These are phyloP conservation scores for Halocafeteria seosinensis DNA, from an alignment of 108 stramenopile species.

Conservation along the genomic window DNA sequence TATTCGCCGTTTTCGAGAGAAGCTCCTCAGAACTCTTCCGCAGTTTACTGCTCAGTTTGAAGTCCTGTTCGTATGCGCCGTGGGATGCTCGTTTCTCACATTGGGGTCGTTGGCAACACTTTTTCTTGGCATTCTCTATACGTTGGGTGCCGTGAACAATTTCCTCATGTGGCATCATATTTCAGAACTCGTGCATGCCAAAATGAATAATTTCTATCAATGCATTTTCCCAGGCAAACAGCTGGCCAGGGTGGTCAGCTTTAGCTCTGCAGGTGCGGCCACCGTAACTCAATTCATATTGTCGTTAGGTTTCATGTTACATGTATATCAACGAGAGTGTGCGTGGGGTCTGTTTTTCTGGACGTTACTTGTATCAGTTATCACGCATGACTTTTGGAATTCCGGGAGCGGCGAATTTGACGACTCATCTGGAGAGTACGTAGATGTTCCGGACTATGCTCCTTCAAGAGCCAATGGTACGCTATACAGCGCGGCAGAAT, in stretches of 20 bases:
- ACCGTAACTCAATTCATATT: neutral
- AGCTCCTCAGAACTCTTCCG: neutral
- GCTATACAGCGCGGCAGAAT: neutral
- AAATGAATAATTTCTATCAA: neutral
- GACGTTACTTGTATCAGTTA: too few relatives aligned
- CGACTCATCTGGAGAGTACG: too few relatives aligned
- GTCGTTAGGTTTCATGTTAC: neutral
- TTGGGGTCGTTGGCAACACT: neutral
- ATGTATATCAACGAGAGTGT: neutral
- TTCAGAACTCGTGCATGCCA: neutral
- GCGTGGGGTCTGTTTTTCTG: neutral
- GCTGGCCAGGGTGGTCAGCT: too few relatives aligned
- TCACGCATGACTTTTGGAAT: too few relatives aligned
- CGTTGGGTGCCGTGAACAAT: conserved; percentile 1
- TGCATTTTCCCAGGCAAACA: too few relatives aligned
- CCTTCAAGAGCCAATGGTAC: neutral
- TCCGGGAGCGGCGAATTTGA: too few relatives aligned
- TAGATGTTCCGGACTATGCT: neutral
- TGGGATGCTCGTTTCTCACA: neutral
- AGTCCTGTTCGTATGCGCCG: neutral
- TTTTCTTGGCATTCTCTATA: neutral
- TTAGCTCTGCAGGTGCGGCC: neutral
- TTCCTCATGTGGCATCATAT: neutral
- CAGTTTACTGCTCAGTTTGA: neutral
- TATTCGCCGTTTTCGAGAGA: neutral